A percentile compares a stretch with the other conserved stretches of the same genome.
These are phyloP conservation scores for Fomitopsis betulina DNA, from an alignment of 1,284 basidiomycete genomes.

Conservation along the genomic window DNA sequence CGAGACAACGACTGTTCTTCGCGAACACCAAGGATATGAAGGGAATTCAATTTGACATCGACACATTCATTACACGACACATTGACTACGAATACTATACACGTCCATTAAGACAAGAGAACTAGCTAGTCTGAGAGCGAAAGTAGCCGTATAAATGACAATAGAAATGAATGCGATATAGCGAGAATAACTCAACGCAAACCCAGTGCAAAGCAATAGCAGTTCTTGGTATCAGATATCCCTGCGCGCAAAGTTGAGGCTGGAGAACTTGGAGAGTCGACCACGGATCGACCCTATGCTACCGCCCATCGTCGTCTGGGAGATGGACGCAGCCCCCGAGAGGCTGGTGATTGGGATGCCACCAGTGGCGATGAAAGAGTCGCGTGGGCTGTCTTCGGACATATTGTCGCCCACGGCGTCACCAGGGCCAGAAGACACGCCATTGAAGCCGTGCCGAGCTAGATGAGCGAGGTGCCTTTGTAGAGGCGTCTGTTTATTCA, in stretches of 20 bases:
- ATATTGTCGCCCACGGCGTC: conserved; percentile 55
- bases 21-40: too few relatives aligned
- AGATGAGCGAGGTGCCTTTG: conserved; percentile 75
- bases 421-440: conserved; percentile 68
- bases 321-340: conserved; percentile 28
- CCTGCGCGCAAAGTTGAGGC: conserved; percentile 61
- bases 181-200: background rate
- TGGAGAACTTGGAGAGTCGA: conserved; percentile 70
- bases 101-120: background rate
- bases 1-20: too few relatives aligned
- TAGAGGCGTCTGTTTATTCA: conserved; percentile 63
- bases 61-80: background rate
- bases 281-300: conserved; percentile 37
- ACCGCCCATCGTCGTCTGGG: conserved; percentile 28
- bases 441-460: conserved; percentile 74
- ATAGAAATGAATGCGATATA: background rate
- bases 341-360: conserved; percentile 20
- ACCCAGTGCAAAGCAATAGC: background rate
- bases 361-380: conserved; percentile 59
- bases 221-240: conserved; percentile 28
- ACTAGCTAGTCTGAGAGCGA: conserved; percentile 6
- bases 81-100: background rate
- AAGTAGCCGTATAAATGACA: conserved; percentile 8
- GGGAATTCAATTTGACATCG: background rate
- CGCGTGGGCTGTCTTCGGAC: conserved; percentile 60